Conservation (phyloP, 1,139 yeast species). For the Sugiyamaella xylanicola region DNA sequence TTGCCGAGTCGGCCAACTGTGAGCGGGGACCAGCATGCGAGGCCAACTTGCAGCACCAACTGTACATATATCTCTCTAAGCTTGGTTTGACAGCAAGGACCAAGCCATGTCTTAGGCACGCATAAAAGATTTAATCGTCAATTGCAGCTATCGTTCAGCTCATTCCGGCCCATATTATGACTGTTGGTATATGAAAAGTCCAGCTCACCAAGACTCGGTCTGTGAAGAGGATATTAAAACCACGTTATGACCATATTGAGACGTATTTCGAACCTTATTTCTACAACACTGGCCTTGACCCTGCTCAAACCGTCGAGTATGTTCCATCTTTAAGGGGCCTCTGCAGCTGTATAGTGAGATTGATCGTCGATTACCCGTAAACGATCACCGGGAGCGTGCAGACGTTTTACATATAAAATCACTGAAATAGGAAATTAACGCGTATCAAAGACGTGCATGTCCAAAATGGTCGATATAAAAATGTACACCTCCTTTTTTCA, state of each 20-base stretch:
- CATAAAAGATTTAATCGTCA: neutral
- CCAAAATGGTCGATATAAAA: constrained; percentile 7
- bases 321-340: neutral
- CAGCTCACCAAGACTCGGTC: no score
- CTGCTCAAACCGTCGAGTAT: neutral
- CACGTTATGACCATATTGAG: neutral
- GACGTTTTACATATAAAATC: neutral
- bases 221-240: no score
- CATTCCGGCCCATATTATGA: neutral
- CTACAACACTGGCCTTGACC: neutral
- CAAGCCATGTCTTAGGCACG: neutral
- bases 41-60: neutral
- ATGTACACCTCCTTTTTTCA: constrained; percentile 17
- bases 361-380: neutral
- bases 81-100: neutral
- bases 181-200: no score
- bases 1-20: no score
- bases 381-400: neutral
- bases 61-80: no score
- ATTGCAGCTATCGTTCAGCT: no score
- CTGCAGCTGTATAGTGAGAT: neutral
- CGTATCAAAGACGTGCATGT: constrained; percentile 6
- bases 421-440: constrained; percentile 4
- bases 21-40: no score
- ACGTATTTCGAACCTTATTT: neutral